A percentile compares a stretch with the other conserved stretches of the same genome.
These are phyloP conservation scores for Cantharellus cinnabarinus DNA, from an alignment of 768 basidiomycete genomes.

Conservation along the genomic window DNA sequence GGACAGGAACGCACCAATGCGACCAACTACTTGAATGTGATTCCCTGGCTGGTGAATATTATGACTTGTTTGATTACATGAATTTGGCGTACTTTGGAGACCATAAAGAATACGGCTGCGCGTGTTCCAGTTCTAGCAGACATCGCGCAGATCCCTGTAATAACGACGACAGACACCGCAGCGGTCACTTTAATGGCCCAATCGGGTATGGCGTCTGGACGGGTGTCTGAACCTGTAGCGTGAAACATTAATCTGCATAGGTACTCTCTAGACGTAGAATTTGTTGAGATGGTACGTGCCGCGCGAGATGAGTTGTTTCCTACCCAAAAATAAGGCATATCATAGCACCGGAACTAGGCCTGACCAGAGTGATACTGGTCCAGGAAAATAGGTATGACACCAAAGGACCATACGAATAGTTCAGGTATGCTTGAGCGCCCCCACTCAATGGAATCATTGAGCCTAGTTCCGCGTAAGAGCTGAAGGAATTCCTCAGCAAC, in stretches of 20 bases:
- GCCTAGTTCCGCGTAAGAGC: conserved; percentile 83
- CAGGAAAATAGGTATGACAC: conserved; percentile 85
- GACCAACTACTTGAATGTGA: not conserved
- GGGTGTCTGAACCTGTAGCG: conserved; percentile 43
- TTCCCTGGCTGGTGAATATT: not conserved
- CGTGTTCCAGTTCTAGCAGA: conserved; percentile 60
- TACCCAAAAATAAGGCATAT: conserved; percentile 66
- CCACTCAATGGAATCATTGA: conserved; percentile 66
- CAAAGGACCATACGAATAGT: conserved; percentile 73
- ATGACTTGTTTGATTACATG: not conserved
- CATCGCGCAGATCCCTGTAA: conserved; percentile 60
- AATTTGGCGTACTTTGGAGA: conserved; percentile 46
- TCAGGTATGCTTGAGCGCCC: conserved; percentile 64
- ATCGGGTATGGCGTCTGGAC: conserved; percentile 61
- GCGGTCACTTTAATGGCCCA: conserved; percentile 88
- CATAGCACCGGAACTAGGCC: conserved; percentile 71
- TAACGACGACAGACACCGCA: conserved; percentile 42
- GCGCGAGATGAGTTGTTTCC: not conserved
- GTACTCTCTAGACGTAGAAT: conserved; percentile 36
- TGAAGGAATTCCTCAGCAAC: conserved; percentile 13
- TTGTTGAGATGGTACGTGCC: not conserved
- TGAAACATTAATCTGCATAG: conserved; percentile 77
- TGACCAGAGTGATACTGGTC: conserved; percentile 79
- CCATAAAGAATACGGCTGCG: conserved; percentile 71
- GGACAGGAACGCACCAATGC: not conserved